Base-by-base conservation (phyloP, 2,329 filamentous ascomycete species). In the Aspergillus sp. region DNA sequence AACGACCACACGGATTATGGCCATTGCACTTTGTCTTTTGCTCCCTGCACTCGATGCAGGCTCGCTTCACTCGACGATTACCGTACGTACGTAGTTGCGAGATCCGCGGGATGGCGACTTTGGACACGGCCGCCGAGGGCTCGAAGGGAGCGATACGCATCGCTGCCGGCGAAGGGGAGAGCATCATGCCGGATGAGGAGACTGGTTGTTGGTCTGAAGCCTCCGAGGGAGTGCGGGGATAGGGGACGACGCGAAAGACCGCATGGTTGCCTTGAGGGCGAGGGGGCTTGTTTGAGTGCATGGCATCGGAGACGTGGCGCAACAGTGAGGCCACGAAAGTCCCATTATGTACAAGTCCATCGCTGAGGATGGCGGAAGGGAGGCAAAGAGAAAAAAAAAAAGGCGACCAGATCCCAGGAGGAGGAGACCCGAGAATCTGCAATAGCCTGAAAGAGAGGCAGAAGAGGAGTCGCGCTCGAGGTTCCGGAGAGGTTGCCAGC, bases 11-110 rank as follows among this genome's bases (percentile, higher is more conserved):
- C 28, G 79, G 79, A 34, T 73, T 74, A 65, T 80, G 77, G 5
- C 79, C 79, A 62, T 74, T 78, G 69, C 79, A 81, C 70, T 80
- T 81, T 55, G 77, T 79, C 67, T 81, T 81, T 53, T 79, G 74
- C 47, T 79, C 75, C 11, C 79, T 77, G 63, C 79, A 81, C 54
- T 78, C 77, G 63, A 81, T 78, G 59, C 79, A 81, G 7, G 79
- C 79, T 46, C 70, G 71, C 57, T 72, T 74, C 41, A 76, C 74
- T 25, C 75, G 73, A 53, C 72, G 71, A 38, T 67, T 73, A 52
- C 59, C 70, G 66, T 62, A 69, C 53, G 45, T 64, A 61, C 65
- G 66, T 11, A 67, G 49, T 41, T 66, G 66, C 13, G 66, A 58
- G 5, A 65, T 64, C 31, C 73, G 67, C n/a, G 73, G 73, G 13